A percentile compares a stretch with the other conserved stretches of the same genome.
phyloP scores from a whole-genome alignment of 805 yeast genomes.

The Blastobotrys mokoenaii region DNA sequence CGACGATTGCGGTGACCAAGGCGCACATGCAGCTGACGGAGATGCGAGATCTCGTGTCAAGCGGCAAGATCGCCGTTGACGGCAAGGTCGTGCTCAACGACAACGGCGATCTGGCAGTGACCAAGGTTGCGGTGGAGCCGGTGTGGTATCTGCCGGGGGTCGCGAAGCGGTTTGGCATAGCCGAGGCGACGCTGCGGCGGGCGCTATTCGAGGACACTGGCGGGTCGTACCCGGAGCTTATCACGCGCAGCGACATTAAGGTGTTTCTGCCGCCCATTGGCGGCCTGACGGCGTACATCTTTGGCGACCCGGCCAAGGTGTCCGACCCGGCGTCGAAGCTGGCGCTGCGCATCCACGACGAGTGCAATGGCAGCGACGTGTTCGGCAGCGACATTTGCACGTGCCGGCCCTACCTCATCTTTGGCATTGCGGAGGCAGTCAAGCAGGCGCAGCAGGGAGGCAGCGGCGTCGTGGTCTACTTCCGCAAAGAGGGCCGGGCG shows the following conservation, averaged over 20 bases:
- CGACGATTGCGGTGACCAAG: slow-evolving; percentile 59
- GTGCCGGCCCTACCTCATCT: slow-evolving; percentile 58
- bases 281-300: slow-evolving; percentile 56
- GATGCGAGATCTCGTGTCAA: slow-evolving; percentile 45
- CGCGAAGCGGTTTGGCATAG: slow-evolving; percentile 51
- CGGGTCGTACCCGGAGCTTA: slow-evolving; percentile 61
- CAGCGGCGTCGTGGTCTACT: slow-evolving; percentile 53
- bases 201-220: slow-evolving; percentile 61
- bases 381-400: slow-evolving; percentile 64
- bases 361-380: slow-evolving; percentile 64
- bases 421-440: slow-evolving; percentile 60
- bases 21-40: slow-evolving; percentile 57
- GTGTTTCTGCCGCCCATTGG: slow-evolving; percentile 64
- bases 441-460: slow-evolving; percentile 64
- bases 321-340: slow-evolving; percentile 43
- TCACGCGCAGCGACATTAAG: slow-evolving; percentile 60
- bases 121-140: slow-evolving; percentile 62
- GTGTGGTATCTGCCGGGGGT: slow-evolving; percentile 67
- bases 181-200: slow-evolving; percentile 48
- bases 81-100: slow-evolving; percentile 52
- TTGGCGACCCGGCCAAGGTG: slow-evolving; percentile 50
- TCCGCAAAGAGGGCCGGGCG: slow-evolving; percentile 63
- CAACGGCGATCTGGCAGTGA: slow-evolving; percentile 52
- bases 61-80: slow-evolving; percentile 48
- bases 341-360: slow-evolving; percentile 58